Percentiles rank a stretch among this genome's conserved stretches.
phyloP scores from a whole-genome alignment of 495 filamentous ascomycete species.

The Neurospora cerealis region DNA sequence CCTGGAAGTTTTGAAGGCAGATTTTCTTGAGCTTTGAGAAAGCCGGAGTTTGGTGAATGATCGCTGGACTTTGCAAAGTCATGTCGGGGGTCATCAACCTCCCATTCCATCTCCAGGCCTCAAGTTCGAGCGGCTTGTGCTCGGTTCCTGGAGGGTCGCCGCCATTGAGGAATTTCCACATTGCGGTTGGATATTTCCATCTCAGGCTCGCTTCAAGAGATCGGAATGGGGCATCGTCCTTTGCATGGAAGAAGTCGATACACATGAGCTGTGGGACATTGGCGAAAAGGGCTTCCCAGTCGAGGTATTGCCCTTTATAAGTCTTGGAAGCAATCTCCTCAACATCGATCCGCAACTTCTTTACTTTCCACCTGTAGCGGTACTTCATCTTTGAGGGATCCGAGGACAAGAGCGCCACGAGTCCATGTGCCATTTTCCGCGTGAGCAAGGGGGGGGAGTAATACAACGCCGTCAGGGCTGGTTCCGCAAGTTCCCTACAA shows the following conservation, averaged over 20 bases:
- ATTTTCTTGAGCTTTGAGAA: conserved; percentile 54
- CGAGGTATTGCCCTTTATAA: conserved; percentile 27
- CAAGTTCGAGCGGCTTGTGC: conserved; percentile 33
- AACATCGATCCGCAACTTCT: conserved; percentile 59
- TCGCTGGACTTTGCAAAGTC: conserved; percentile 30
- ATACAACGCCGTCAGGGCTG: conserved; percentile 67
- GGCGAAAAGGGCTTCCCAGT: conserved; percentile 31
- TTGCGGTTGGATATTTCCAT: conserved; percentile 50
- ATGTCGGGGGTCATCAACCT: conserved; percentile 45
- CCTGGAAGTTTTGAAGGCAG: conserved; percentile 53
- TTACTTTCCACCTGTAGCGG: conserved; percentile 57
- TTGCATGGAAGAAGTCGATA: conserved; percentile 44
- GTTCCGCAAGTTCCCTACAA: conserved; percentile 59
- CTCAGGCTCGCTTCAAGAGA: conserved; percentile 35
- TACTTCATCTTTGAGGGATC: conserved; percentile 33
- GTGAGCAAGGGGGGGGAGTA: conserved; percentile 48
- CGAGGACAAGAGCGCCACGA: conserved; percentile 23
- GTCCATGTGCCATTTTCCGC: conserved; percentile 36
- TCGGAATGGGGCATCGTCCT: conserved; percentile 48
- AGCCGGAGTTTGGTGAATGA: conserved; percentile 47
- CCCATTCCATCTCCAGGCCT: conserved; percentile 70
- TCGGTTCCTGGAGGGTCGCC: background rate
- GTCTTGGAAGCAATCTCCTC: conserved; percentile 19
- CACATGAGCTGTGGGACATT: conserved; percentile 39
- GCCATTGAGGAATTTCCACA: conserved; percentile 47